Evolutionary conservation across 352 stramenopile genomes (phyloP).

Genomic region (Thalassiosira ordinaria): DNA sequence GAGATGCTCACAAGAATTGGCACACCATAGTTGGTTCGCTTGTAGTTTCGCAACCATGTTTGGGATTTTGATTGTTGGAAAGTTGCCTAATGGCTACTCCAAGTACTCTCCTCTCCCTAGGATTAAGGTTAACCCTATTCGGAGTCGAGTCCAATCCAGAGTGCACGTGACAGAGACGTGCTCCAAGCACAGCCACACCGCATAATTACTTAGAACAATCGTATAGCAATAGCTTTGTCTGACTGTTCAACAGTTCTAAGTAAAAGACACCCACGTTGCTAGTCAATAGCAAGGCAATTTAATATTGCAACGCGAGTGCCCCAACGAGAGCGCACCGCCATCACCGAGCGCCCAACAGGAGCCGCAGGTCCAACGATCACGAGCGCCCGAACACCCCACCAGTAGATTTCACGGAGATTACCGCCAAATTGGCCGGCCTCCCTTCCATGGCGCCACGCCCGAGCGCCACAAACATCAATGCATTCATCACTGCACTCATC

Average conservation of each 20-base stretch:
- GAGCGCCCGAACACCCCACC: not conserved
- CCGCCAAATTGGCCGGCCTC: not conserved
- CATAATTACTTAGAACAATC: conserved; percentile 12
- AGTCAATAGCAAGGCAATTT: not conserved
- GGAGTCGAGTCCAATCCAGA: not conserved
- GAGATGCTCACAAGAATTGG: conserved; percentile 33
- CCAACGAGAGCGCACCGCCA: not conserved
- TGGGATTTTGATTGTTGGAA: not conserved
- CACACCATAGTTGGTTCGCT: conserved; percentile 27
- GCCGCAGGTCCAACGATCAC: not conserved
- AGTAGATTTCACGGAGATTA: not conserved
- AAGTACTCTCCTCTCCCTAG: not conserved
- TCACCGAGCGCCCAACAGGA: not conserved
- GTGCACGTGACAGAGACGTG: too few species aligned
- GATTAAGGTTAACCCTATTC: not conserved
- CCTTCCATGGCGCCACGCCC: conserved; percentile 11
- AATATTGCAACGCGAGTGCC: not conserved
- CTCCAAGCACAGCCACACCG: not conserved
- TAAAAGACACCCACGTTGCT: not conserved
- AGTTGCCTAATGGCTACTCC: not conserved
- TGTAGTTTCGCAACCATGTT: not conserved
- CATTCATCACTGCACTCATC: not conserved
- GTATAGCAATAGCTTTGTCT: conserved; percentile 14
- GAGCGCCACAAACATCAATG: conserved; percentile 5
- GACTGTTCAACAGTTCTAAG: conserved; percentile 39